Evolutionary conservation across 305 asterid genomes (phyloP).

Genomic region (Fraxinus sp.): DNA sequence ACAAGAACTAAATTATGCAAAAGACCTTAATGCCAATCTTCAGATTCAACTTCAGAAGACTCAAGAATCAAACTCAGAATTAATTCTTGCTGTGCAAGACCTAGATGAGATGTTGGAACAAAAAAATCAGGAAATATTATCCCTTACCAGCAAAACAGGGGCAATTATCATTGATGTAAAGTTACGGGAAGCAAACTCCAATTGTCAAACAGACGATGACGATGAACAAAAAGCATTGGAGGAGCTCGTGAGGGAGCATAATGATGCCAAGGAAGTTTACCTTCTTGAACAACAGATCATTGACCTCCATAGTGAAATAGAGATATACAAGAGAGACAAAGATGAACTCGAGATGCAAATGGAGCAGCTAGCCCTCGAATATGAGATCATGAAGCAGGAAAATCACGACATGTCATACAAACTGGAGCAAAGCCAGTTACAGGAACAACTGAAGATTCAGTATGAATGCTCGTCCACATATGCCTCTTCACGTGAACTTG

Average conservation of each 20-base stretch:
- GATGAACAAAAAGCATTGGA: slow-evolving; percentile 84
- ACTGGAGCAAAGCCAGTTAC: slow-evolving; percentile 82
- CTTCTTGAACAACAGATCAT: slow-evolving; percentile 73
- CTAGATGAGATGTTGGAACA: slow-evolving; percentile 86
- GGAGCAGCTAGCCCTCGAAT: slow-evolving; percentile 98
- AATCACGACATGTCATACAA: slow-evolving; percentile 72
- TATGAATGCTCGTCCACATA: slow-evolving; percentile 76
- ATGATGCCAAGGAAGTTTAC: slow-evolving; percentile 59
- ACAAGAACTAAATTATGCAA: slow-evolving; percentile 76
- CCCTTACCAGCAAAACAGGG: slow-evolving; percentile 31
- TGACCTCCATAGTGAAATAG: slow-evolving; percentile 73
- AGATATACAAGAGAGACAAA: slow-evolving; percentile 66
- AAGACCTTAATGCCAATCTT: slow-evolving; percentile 69
- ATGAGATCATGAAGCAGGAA: slow-evolving; percentile 94
- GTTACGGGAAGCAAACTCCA: slow-evolving; percentile 26
- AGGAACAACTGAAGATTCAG: slow-evolving; percentile 86
- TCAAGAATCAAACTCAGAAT: slow-evolving; percentile 81
- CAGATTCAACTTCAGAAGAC: slow-evolving; percentile 82
- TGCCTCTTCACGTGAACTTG: slow-evolving; percentile 57
- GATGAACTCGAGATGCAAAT: slow-evolving; percentile 89
- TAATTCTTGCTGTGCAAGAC: slow-evolving; percentile 86
- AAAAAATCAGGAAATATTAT: slow-evolving; percentile 53
- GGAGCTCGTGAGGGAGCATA: slow-evolving; percentile 72
- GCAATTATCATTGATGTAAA: slow-evolving; percentile 24
- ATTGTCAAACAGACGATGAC: slow-evolving; percentile 34